phyloP scores from a whole-genome alignment of 768 basidiomycete genomes.

The Collybia nuda region DNA sequence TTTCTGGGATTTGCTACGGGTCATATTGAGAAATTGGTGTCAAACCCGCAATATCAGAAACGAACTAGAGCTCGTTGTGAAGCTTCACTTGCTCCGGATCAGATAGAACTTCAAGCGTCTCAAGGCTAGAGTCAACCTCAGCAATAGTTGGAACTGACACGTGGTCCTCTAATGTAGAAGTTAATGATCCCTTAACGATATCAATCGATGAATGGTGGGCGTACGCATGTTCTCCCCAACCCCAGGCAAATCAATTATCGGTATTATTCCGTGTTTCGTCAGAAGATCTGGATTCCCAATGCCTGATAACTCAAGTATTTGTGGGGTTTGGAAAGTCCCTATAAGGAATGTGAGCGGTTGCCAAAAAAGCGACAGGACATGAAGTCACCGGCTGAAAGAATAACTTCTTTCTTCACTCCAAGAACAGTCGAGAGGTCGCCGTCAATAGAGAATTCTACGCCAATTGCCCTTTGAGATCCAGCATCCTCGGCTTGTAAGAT shows the following conservation, averaged over 20 bases:
- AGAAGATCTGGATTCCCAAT: conserved; percentile 1
- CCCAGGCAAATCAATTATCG: conserved; percentile 2
- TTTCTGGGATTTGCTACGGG: no score
- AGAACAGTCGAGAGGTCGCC: background rate
- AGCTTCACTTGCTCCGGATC: no score
- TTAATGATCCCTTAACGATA: no score
- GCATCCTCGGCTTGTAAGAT: conserved; percentile 1
- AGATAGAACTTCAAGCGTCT: no score
- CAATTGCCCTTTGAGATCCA: conserved; percentile 6
- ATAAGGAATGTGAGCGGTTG: no score
- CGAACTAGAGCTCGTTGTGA: no score
- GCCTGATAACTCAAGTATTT: conserved; percentile 4
- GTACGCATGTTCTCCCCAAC: conserved; percentile 6
- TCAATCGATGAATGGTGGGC: background rate
- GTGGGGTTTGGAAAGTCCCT: background rate
- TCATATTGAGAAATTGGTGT: no score
- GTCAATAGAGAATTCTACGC: conserved; percentile 26
- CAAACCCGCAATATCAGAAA: no score
- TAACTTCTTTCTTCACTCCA: background rate
- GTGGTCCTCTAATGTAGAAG: no score
- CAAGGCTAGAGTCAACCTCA: no score
- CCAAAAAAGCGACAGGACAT: no score
- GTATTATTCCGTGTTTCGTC: background rate
- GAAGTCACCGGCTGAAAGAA: background rate
- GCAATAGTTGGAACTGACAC: no score